Conservation (phyloP, 768 basidiomycete genomes). For the Lentinula raphanica region DNA sequence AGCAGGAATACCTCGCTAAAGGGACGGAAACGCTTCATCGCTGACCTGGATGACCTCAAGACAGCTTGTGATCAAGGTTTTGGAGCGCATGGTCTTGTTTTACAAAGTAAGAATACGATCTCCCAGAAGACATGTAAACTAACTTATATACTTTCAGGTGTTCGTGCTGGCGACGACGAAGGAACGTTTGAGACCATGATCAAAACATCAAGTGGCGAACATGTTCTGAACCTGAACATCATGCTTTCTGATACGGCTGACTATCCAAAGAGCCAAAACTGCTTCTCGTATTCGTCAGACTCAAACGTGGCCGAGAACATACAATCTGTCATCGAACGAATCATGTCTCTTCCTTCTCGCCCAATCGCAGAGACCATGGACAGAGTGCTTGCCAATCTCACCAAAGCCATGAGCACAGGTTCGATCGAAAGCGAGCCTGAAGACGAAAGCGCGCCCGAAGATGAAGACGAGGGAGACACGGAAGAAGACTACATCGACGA, state of each 20-base stretch:
- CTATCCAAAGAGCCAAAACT: constrained; percentile 56
- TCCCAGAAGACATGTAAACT: not conserved
- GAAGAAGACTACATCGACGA: constrained; percentile 4
- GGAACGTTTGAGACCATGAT: constrained; percentile 53
- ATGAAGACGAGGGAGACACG: constrained; percentile 2
- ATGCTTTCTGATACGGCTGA: constrained; percentile 59
- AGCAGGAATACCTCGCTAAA: constrained; percentile 42
- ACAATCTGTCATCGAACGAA: constrained; percentile 36
- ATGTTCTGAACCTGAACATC: constrained; percentile 34
- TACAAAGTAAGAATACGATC: constrained; percentile 30
- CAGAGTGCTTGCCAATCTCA: constrained; percentile 32
- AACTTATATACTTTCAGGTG: constrained; percentile 27
- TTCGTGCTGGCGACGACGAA: constrained; percentile 58
- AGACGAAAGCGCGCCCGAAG: too few relatives aligned
- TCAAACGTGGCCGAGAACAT: constrained; percentile 35
- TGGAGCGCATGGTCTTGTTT: constrained; percentile 28
- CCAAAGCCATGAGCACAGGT: constrained; percentile 17
- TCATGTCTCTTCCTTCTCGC: constrained; percentile 36
- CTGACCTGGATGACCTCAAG: constrained; percentile 48
- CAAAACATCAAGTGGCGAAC: constrained; percentile 26
- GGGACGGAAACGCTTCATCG: constrained; percentile 52
- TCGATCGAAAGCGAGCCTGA: constrained; percentile 14
- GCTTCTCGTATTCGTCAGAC: constrained; percentile 52
- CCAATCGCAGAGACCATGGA: constrained; percentile 42
- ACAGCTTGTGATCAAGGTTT: constrained; percentile 31